These are phyloP conservation scores for Lagenidium sp. DNA, from an alignment of 352 stramenopile genomes.

Conservation along the genomic window DNA sequence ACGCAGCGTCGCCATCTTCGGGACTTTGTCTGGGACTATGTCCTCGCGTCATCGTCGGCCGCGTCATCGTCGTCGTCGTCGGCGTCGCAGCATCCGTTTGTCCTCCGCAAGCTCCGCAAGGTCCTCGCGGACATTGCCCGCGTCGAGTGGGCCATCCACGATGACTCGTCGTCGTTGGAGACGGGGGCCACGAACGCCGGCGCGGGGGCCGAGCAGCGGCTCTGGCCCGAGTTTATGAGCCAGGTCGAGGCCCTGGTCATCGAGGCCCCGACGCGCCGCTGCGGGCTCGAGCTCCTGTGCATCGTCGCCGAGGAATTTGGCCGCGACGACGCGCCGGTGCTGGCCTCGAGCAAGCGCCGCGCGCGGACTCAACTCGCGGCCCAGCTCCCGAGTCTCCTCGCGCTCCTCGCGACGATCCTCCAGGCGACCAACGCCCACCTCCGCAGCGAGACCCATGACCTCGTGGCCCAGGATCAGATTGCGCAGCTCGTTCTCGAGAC, in stretches of 20 bases:
- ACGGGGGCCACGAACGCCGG: background rate
- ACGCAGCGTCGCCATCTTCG: slow-evolving; percentile 37
- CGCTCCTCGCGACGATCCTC: slow-evolving; percentile 41
- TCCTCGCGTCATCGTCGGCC: slow-evolving; percentile 16
- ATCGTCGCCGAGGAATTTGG: slow-evolving; percentile 69
- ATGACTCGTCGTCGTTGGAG: background rate
- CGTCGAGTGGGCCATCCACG: slow-evolving; percentile 31
- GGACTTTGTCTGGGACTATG: slow-evolving; percentile 59
- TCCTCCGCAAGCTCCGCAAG: slow-evolving; percentile 60
- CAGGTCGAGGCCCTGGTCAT: slow-evolving; percentile 51
- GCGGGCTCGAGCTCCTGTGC: slow-evolving; percentile 42
- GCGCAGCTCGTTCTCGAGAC: slow-evolving; percentile 42
- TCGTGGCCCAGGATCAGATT: slow-evolving; percentile 28
- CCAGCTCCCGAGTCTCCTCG: slow-evolving; percentile 37
- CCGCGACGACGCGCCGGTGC: slow-evolving; percentile 44
- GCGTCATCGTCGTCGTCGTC: background rate
- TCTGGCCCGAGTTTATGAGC: slow-evolving; percentile 55
- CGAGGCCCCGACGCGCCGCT: slow-evolving; percentile 25
- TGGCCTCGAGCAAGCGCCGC: slow-evolving; percentile 35
- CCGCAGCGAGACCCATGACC: slow-evolving; percentile 5
- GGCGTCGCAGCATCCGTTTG: slow-evolving; percentile 33
- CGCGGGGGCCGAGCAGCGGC: slow-evolving; percentile 1
- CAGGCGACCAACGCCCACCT: slow-evolving; percentile 30
- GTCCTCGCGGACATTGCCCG: slow-evolving; percentile 60
- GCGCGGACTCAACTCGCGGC: slow-evolving; percentile 27